Evolutionary conservation across 768 basidiomycete genomes (phyloP).

Genomic region (Hygrocybe coccinea): DNA sequence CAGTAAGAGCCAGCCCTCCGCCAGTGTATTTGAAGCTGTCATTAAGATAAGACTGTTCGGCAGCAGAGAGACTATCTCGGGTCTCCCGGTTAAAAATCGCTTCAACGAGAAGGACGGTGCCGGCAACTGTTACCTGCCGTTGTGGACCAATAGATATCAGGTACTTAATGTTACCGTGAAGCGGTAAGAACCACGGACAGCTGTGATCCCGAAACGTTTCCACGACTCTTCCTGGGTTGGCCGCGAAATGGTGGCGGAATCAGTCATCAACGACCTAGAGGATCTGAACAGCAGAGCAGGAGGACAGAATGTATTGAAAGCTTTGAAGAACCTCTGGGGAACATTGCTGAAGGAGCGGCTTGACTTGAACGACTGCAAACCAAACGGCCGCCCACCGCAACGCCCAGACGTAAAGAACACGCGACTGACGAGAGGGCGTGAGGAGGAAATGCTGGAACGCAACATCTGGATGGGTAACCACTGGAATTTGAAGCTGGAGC

Average conservation of each 20-base stretch:
- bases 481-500: neutral
- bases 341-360: conserved; percentile 23
- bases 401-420: neutral
- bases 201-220: conserved; percentile 46
- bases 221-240: conserved; percentile 40
- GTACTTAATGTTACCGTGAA: too few relatives aligned
- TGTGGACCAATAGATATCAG: neutral
- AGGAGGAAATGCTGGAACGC: neutral
- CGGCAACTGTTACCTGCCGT: conserved; percentile 68
- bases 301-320: conserved; percentile 14
- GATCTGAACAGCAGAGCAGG: conserved; percentile 8
- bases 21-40: conserved; percentile 82
- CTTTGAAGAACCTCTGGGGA: conserved; percentile 27
- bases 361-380: neutral
- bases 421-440: neutral
- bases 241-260: conserved; percentile 33
- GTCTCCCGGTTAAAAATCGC: conserved; percentile 75
- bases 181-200: conserved; percentile 29
- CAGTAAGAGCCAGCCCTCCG: conserved; percentile 71
- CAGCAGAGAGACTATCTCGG: conserved; percentile 54
- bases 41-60: conserved; percentile 67
- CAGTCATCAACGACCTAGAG: conserved; percentile 49
- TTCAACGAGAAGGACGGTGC: conserved; percentile 59
- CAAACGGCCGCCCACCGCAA: neutral
- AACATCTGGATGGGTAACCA: neutral